phyloP scores from a whole-genome alignment of 495 filamentous ascomycete genomes.

The Tuber calosporum region DNA sequence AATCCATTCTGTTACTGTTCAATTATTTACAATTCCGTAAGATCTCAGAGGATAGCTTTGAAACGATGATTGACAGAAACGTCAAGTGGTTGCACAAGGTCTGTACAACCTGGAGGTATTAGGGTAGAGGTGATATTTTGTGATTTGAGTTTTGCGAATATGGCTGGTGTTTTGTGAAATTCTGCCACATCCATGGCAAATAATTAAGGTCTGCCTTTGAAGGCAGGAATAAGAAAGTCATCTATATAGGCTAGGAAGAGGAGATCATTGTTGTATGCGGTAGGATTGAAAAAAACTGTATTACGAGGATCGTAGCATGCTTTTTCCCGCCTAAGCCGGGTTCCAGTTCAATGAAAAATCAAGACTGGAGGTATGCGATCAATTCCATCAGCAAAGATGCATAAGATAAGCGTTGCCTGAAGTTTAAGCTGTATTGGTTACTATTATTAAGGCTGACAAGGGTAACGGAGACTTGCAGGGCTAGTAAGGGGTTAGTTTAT shows the following conservation, averaged over 20 bases:
- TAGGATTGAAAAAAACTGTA: conserved; percentile 4
- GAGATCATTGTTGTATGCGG: not conserved
- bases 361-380: conserved; percentile 5
- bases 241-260: not conserved
- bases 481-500: no score
- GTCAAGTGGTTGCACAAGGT: not conserved
- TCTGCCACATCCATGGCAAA: not conserved
- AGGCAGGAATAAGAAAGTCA: not conserved
- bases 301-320: not conserved
- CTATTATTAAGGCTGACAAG: no score
- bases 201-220: not conserved
- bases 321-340: not conserved
- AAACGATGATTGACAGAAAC: not conserved
- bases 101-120: not conserved
- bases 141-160: not conserved
- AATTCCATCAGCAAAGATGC: no score
- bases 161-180: not conserved
- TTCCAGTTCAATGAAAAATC: conserved; percentile 5
- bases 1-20: not conserved
- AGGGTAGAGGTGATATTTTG: not conserved
- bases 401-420: no score
- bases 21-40: not conserved
- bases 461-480: no score
- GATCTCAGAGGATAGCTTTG: not conserved
- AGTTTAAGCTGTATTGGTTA: no score